Percentiles rank a stretch among this genome's conserved stretches.
Evolutionary conservation across 1,284 basidiomycete species (phyloP).

Genomic region (Irpex sp.): DNA sequence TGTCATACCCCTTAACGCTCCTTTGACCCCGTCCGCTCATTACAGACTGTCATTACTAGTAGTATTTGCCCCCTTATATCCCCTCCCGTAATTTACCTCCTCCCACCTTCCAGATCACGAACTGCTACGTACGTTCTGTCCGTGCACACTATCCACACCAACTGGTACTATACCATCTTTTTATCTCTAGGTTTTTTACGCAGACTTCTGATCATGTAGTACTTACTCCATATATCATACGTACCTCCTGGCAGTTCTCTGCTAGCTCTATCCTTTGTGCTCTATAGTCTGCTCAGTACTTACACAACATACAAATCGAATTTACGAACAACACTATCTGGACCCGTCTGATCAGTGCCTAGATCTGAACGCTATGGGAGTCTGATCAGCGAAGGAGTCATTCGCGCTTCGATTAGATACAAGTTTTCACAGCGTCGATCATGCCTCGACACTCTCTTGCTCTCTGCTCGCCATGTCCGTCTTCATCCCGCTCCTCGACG

Average conservation of each 20-base stretch:
- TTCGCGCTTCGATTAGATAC: constrained; percentile 1
- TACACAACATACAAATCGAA: not conserved
- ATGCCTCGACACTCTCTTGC: constrained; percentile 7
- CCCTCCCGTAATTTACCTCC: not conserved
- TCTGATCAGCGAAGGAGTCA: not conserved
- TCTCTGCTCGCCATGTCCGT: constrained; percentile 40
- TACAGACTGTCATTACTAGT: not conserved
- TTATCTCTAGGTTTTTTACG: not conserved
- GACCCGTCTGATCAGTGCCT: not conserved
- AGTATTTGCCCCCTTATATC: not conserved
- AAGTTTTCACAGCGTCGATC: constrained; percentile 6
- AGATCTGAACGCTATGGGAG: not conserved
- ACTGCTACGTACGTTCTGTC: not conserved
- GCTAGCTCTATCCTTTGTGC: not conserved
- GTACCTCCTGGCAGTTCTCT: not conserved
- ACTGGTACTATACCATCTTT: not conserved
- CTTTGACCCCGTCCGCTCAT: not conserved
- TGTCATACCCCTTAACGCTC: not conserved
- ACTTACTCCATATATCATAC: not conserved
- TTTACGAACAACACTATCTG: not conserved
- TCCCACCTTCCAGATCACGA: not conserved
- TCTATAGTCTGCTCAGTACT: not conserved
- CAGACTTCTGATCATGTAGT: not conserved
- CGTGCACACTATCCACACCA: not conserved
- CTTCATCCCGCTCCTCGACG: constrained; percentile 62